Evolutionary conservation across 23 red algal genomes (phyloP).

Genomic region (Gracilaria caudata): DNA sequence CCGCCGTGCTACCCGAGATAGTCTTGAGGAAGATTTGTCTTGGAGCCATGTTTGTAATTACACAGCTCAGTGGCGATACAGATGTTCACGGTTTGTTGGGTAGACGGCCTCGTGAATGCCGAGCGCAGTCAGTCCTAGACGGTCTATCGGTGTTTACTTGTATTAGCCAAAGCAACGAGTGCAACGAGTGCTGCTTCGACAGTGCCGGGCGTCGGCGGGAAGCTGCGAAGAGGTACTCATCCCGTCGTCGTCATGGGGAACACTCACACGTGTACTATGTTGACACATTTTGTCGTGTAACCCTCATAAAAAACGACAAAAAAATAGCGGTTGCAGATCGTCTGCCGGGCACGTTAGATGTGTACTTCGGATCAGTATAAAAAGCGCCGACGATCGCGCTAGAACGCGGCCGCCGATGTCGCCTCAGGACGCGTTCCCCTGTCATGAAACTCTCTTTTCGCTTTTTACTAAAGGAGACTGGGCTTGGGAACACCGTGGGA

Average conservation of each 20-base stretch:
- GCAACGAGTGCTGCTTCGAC: not conserved
- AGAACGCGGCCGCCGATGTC: not conserved
- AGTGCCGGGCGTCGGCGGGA: no score
- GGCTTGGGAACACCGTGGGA: conserved; percentile 72
- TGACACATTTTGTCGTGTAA: no score
- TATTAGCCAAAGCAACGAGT: not conserved
- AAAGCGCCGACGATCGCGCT: not conserved
- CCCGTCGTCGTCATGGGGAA: no score
- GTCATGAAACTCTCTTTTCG: conserved; percentile 85
- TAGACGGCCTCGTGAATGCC: conserved; percentile 73
- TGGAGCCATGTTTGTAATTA: conserved; percentile 37
- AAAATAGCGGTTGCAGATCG: no score
- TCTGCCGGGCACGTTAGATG: not conserved
- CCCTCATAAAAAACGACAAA: no score
- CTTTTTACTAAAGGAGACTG: conserved; percentile 87
- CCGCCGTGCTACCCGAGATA: conserved; percentile 36
- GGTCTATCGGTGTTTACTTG: not conserved
- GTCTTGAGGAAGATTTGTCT: conserved; percentile 65
- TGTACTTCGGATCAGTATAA: conserved; percentile 8
- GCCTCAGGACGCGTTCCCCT: conserved; percentile 53
- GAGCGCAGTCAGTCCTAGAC: conserved; percentile 70
- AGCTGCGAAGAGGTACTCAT: no score
- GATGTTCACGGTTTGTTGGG: not conserved
- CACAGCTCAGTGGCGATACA: not conserved
- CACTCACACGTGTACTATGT: no score